Evolutionary conservation across 768 basidiomycete species (phyloP).

Genomic region (Ephemerocybe angulata): DNA sequence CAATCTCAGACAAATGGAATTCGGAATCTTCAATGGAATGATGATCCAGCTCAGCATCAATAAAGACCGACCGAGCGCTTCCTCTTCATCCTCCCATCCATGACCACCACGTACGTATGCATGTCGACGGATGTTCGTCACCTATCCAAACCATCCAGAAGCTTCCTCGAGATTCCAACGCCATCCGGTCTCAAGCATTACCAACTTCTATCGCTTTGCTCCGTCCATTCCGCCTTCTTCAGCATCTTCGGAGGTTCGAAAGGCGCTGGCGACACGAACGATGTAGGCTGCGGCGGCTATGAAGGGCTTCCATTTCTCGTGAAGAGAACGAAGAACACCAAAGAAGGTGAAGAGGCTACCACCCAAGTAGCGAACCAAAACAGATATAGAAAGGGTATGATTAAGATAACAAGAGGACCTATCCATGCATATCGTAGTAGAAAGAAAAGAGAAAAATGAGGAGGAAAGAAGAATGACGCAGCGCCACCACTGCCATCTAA

Average conservation of each 20-base stretch:
- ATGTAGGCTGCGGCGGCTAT: too few relatives aligned
- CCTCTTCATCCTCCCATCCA: neutral
- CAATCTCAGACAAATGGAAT: neutral
- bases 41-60: neutral
- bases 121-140: too few relatives aligned
- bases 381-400: neutral
- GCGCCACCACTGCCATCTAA: neutral
- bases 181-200: neutral
- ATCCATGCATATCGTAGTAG: neutral
- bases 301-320: too few relatives aligned
- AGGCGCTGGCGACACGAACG: too few relatives aligned
- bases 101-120: too few relatives aligned
- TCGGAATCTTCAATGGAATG: neutral
- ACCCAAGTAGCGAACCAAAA: neutral
- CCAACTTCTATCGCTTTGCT: too few relatives aligned
- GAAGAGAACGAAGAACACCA: too few relatives aligned
- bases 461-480: too few relatives aligned
- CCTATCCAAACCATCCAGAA: neutral
- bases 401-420: neutral
- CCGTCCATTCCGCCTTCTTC: too few relatives aligned
- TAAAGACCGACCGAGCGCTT: neutral
- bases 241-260: too few relatives aligned
- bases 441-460: neutral
- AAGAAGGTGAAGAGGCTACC: too few relatives aligned
- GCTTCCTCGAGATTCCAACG: neutral